phyloP scores from a whole-genome alignment of 2,329 filamentous ascomycete species.

The Pyricularia sp. region DNA sequence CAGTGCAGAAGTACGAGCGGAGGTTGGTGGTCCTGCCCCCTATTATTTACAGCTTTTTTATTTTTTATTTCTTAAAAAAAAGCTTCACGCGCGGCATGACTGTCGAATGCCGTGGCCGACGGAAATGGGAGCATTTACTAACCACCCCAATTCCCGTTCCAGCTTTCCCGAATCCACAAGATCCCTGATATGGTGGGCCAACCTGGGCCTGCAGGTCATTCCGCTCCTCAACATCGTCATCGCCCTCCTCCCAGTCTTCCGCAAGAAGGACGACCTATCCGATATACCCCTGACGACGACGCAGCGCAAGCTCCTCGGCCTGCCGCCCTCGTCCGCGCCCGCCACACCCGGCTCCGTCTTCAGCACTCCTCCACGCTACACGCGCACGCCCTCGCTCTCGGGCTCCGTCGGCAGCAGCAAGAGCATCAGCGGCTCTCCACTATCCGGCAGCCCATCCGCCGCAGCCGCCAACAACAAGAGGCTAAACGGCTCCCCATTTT shows the following conservation, averaged over 20 bases:
- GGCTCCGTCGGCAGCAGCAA: conserved; percentile 45
- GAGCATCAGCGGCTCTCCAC: conserved; percentile 44
- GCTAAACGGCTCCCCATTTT: conserved; percentile 26
- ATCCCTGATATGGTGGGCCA: conserved; percentile 26
- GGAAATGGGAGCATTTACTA: neutral
- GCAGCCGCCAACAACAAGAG: conserved; percentile 17
- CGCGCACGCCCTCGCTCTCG: conserved; percentile 54
- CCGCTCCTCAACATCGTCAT: conserved; percentile 58
- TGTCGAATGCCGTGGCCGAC: neutral
- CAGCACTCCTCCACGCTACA: conserved; percentile 78
- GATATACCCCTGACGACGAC: conserved; percentile 87
- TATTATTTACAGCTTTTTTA: too few relatives aligned
- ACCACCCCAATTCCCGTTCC: neutral
- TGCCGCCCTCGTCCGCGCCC: conserved; percentile 50
- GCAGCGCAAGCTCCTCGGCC: conserved; percentile 72
- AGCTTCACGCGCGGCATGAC: too few relatives aligned
- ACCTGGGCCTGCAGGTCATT: conserved; percentile 37
- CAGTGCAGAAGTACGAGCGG: too few relatives aligned
- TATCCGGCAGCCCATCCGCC: conserved; percentile 27
- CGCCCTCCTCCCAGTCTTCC: conserved; percentile 60
- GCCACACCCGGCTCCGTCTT: conserved; percentile 60
- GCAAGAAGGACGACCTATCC: conserved; percentile 60
- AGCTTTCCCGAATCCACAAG: conserved; percentile 1
- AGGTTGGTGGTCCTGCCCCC: too few relatives aligned
- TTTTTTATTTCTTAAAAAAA: too few relatives aligned